phyloP scores from a whole-genome alignment of 805 yeast genomes.

The Candida insectorum region DNA sequence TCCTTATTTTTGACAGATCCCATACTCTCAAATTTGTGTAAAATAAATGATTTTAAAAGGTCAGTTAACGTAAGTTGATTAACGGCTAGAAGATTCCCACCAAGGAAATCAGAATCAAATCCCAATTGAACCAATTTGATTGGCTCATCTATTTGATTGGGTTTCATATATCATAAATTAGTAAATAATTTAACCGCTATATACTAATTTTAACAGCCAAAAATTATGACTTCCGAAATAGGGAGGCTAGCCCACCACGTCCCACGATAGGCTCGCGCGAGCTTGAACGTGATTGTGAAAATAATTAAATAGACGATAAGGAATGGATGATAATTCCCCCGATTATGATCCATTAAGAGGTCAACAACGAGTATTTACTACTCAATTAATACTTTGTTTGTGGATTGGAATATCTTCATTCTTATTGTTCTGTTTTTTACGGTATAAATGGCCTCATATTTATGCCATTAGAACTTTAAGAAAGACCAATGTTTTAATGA shows the following conservation, averaged over 20 bases:
- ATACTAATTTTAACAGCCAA: no score
- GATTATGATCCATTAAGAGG: constrained; percentile 19
- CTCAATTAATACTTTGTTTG: constrained; percentile 50
- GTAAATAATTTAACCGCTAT: no score
- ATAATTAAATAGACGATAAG: no score
- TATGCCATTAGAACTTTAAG: constrained; percentile 55
- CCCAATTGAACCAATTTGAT: no score
- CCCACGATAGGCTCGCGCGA: neutral
- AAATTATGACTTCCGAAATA: neutral
- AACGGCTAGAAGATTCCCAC: no score
- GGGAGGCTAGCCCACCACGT: neutral
- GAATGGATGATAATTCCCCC: constrained; percentile 9
- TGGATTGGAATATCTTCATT: constrained; percentile 46
- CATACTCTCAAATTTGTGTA: constrained; percentile 1
- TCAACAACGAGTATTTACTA: constrained; percentile 52
- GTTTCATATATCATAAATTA: no score
- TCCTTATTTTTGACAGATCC: constrained; percentile 3
- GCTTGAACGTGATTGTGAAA: no score
- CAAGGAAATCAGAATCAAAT: no score
- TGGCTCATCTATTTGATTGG: no score
- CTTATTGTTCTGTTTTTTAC: constrained; percentile 45
- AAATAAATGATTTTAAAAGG: no score
- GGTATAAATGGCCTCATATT: constrained; percentile 55
- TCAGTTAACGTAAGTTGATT: no score
- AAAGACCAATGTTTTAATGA: constrained; percentile 33